Evolutionary conservation across 306 rosid genomes (phyloP), one percentile per base, ranked within the genome.

Genomic region (Ormosia semicastrata): DNA sequence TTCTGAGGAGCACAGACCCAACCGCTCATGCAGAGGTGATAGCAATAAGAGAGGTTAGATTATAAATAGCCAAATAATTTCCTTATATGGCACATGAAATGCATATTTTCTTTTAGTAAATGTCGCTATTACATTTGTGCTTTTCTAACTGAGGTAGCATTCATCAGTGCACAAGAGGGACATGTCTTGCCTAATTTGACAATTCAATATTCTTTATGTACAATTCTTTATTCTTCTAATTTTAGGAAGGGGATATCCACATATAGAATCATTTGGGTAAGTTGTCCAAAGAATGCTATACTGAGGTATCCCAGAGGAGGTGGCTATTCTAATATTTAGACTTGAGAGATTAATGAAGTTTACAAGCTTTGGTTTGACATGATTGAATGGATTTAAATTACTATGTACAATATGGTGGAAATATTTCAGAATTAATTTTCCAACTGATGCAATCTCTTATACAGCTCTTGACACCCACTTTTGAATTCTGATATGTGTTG

Each of bases 21-120:
- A 92, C 99, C 44, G 98, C 99, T 49, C 99, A 95, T 82, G 98
- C 99, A 0, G 98, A 95, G 83, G 99, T 95, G 36, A 91, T 97
- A 36, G 99, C 94, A 17, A 88, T 95, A 83, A 90, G 99, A 89
- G 95, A 95, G 98, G 99, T 95, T 83, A 49, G 93, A 70, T 60
- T 39, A 39, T 66, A 52, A 13, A 14, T 3, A 18, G 37, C 69
- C n/a, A 41, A 66, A 63, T 59, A 17, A 66, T 58, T 72, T 73
- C 2, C 78, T 67, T 40, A 32, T 58, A 49, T 73, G 5, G 24
- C 14, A 18, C 14, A 18, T 37, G 59, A 73, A 79, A 36, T 15
- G 41, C 34, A 58, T 10, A 5, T 7, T 71, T 71, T 29, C 68
- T 43, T 52, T 6, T 30, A 5, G 47, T 58, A 43, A 13, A 46